A percentile compares a stretch with the other conserved stretches of the same genome.
Evolutionary conservation across 2,329 filamentous ascomycete species (phyloP).

Genomic region (Colletotrichum endophyticum): DNA sequence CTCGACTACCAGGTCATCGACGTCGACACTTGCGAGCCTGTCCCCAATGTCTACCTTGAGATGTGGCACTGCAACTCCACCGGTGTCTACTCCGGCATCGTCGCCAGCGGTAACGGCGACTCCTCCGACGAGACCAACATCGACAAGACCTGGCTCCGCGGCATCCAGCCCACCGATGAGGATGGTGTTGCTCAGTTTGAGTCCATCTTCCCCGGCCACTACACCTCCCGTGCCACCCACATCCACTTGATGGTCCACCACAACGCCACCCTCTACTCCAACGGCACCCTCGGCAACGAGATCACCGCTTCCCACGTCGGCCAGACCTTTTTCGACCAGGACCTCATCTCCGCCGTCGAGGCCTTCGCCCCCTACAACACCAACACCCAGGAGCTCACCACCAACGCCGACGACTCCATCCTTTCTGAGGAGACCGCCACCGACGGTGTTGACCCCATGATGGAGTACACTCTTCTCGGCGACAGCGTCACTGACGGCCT

Average conservation of each 20-base stretch:
- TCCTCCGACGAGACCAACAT: constrained; percentile 30
- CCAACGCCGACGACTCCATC: constrained; percentile 56
- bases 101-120: constrained; percentile 37
- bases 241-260: constrained; percentile 42
- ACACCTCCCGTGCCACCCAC: constrained; percentile 43
- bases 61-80: constrained; percentile 51
- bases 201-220: constrained; percentile 49
- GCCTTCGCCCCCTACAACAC: constrained; percentile 45
- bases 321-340: constrained; percentile 67
- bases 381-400: constrained; percentile 48
- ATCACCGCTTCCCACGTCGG: constrained; percentile 61
- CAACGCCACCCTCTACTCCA: constrained; percentile 32
- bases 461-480: constrained; percentile 62
- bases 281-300: constrained; percentile 40
- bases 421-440: constrained; percentile 49
- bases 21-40: constrained; percentile 43
- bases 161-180: constrained; percentile 41
- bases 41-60: constrained; percentile 44
- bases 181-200: constrained; percentile 46
- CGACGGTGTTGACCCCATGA: constrained; percentile 59
- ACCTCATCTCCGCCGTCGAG: constrained; percentile 55
- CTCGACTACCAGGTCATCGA: constrained; percentile 50
- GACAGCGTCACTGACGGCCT: constrained; percentile 55
- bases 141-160: constrained; percentile 42
- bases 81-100: constrained; percentile 48